These are phyloP conservation scores for Arthrobotrys megalospora DNA, from an alignment of 2,329 filamentous ascomycete species.

Conservation along the genomic window DNA sequence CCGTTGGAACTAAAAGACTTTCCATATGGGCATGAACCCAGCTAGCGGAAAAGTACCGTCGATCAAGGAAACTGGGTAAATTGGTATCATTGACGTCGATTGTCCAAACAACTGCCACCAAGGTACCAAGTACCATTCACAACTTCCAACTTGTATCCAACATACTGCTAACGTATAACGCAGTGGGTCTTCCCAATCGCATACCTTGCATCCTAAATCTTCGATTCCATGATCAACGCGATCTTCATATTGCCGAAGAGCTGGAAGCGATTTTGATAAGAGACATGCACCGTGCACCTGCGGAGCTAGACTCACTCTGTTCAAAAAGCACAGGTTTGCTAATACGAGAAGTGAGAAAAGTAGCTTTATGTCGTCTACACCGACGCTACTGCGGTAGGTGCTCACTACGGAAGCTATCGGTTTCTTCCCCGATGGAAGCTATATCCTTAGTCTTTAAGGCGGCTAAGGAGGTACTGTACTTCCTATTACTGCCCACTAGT, in stretches of 20 bases:
- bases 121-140: slow-evolving; percentile 19
- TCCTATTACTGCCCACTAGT: background rate
- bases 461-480: slow-evolving; percentile 25
- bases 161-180: slow-evolving; percentile 1
- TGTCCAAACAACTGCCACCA: background rate
- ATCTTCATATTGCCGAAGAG: slow-evolving; percentile 10
- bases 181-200: slow-evolving; percentile 9
- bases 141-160: slow-evolving; percentile 5
- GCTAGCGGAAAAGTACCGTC: slow-evolving; percentile 21
- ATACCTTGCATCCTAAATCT: slow-evolving; percentile 36
- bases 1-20: slow-evolving; percentile 20
- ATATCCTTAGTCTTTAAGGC: slow-evolving; percentile 9
- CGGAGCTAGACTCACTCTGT: slow-evolving; percentile 19
- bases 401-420: slow-evolving; percentile 41
- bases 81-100: slow-evolving; percentile 38
- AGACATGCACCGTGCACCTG: slow-evolving; percentile 47
- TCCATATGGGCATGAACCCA: slow-evolving; percentile 7
- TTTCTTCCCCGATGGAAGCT: slow-evolving; percentile 40
- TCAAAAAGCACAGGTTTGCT: background rate
- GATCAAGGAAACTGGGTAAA: slow-evolving; percentile 11
- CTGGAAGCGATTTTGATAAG: slow-evolving; percentile 7
- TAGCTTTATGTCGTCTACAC: slow-evolving; percentile 1
- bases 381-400: background rate
- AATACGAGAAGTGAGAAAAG: background rate
- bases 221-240: slow-evolving; percentile 53